A percentile compares a stretch with the other conserved stretches of the same genome.
These are phyloP conservation scores for Malassezia globosa DNA, from an alignment of 1,284 basidiomycete genomes.

Conservation along the genomic window DNA sequence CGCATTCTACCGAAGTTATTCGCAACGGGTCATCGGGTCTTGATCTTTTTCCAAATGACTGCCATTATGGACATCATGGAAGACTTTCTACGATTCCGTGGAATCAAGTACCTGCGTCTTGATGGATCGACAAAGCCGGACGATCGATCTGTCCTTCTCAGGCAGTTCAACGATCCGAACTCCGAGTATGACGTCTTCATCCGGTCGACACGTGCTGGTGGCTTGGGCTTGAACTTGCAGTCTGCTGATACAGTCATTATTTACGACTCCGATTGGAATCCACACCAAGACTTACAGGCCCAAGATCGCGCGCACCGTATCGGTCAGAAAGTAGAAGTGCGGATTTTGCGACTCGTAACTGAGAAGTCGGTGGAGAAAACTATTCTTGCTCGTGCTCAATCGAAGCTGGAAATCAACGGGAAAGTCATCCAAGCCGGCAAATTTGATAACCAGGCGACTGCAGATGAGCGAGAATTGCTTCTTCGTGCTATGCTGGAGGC, in stretches of 20 bases:
- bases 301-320: constrained; percentile 86
- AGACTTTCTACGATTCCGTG: constrained; percentile 84
- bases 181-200: constrained; percentile 83
- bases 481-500: constrained; percentile 56
- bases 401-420: constrained; percentile 97
- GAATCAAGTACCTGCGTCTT: constrained; percentile 81
- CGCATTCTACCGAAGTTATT: constrained; percentile 92
- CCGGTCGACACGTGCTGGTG: constrained; percentile 82
- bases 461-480: constrained; percentile 92
- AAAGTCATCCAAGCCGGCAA: constrained; percentile 82
- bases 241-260: constrained; percentile 98
- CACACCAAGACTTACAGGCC: constrained; percentile 67
- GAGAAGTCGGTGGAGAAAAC: constrained; percentile 97
- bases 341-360: constrained; percentile 91
- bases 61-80: constrained; percentile 99
- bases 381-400: constrained; percentile 84
- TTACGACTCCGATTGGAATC: constrained; percentile 54
- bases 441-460: constrained; percentile 96
- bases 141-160: constrained; percentile 81
- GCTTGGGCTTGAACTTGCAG: constrained; percentile 92
- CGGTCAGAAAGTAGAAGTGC: constrained; percentile 94
- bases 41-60: constrained; percentile 99
- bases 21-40: constrained; percentile 76
- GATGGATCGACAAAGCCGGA: constrained; percentile 98
- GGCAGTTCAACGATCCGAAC: constrained; percentile 77